Percentiles rank a stretch among this genome's conserved stretches.
Conservation (phyloP, 2,329 filamentous ascomycete genomes). For the Rutstroemia sp. region DNA sequence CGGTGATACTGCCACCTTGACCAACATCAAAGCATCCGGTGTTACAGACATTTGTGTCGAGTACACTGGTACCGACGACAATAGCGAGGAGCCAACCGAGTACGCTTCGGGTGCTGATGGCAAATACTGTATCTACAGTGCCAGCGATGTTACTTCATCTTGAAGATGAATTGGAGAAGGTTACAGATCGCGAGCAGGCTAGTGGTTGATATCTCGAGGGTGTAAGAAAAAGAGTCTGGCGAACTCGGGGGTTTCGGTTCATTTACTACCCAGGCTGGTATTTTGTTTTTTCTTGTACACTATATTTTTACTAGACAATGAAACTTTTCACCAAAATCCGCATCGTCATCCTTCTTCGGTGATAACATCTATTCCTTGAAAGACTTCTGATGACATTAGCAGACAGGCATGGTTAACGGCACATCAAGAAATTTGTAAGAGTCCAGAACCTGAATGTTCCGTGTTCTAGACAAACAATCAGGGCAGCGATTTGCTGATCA, state of each 20-base stretch:
- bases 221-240: too few species aligned
- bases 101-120: slow-evolving; percentile 33
- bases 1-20: slow-evolving; percentile 38
- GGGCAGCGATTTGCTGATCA: too few species aligned
- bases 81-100: slow-evolving; percentile 32
- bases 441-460: too few species aligned
- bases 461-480: too few species aligned
- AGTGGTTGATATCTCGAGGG: neutral
- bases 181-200: neutral
- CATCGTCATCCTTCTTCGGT: too few species aligned
- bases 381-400: too few species aligned
- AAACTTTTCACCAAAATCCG: too few species aligned
- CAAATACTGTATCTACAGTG: slow-evolving; percentile 26
- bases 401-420: too few species aligned
- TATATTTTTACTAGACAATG: neutral
- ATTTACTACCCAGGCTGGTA: neutral
- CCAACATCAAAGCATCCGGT: slow-evolving; percentile 30
- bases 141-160: slow-evolving; percentile 10
- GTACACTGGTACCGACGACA: slow-evolving; percentile 33
- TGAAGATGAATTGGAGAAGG: neutral
- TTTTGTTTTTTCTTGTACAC: neutral
- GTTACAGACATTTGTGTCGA: slow-evolving; percentile 16
- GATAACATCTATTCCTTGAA: too few species aligned
- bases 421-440: too few species aligned
- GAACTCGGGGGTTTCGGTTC: neutral